Conservation (phyloP, 345 rosid species). For the Durio zibethinus region DNA sequence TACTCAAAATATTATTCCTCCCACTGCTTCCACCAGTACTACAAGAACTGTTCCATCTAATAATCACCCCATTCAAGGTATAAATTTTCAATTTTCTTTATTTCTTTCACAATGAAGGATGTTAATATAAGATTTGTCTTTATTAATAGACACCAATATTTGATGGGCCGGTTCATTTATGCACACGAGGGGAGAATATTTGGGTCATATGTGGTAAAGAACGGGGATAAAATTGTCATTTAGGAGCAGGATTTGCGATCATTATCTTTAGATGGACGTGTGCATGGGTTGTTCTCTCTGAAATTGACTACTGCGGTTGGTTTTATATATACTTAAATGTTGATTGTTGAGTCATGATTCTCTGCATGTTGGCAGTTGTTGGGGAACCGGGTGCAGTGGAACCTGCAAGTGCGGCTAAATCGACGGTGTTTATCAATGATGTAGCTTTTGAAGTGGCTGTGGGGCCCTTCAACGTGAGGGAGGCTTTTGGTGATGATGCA, state of each 20-base stretch:
- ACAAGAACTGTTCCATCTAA: constrained; percentile 41
- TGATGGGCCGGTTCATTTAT: neutral
- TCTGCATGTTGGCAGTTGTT: constrained; percentile 28
- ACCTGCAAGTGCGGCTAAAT: constrained; percentile 25
- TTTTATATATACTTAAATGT: neutral
- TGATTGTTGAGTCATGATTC: neutral
- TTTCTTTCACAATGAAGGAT: neutral
- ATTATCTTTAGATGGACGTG: constrained; percentile 34
- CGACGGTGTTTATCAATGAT: constrained; percentile 81
- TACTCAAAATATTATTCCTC: constrained; percentile 11
- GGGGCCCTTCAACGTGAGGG: constrained; percentile 79
- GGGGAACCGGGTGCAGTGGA: constrained; percentile 22
- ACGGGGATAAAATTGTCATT: constrained; percentile 12
- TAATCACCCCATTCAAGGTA: constrained; percentile 46
- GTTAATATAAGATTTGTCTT: neutral
- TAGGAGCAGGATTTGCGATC: constrained; percentile 21
- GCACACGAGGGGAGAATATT: constrained; percentile 4
- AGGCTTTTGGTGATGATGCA: constrained; percentile 83
- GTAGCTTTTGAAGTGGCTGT: constrained; percentile 66
- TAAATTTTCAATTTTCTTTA: neutral
- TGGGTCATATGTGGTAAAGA: neutral
- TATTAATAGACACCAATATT: neutral
- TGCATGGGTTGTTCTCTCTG: constrained; percentile 37
- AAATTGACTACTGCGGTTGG: constrained; percentile 24
- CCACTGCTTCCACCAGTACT: constrained; percentile 20